Conservation (phyloP, 345 rosid genomes). For the Salix caprea region DNA sequence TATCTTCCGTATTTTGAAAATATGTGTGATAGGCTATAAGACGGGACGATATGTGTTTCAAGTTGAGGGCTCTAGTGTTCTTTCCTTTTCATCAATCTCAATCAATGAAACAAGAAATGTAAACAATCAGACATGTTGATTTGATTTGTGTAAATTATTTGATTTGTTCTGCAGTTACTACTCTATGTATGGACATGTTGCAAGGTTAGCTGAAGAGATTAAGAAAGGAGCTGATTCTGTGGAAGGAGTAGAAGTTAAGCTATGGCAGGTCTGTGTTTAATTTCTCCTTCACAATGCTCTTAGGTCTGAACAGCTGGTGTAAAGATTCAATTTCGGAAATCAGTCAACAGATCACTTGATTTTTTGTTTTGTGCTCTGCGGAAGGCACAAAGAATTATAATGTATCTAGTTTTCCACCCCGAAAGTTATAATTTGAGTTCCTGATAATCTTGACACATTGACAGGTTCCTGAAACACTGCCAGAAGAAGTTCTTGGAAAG, state of each 20-base stretch:
- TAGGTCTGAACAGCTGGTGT: no score
- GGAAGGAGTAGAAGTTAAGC: slow-evolving; percentile 92
- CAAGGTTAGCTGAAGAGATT: slow-evolving; percentile 83
- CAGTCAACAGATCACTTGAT: not conserved
- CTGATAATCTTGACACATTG: not conserved
- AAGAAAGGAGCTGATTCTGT: slow-evolving; percentile 90
- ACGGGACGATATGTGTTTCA: not conserved
- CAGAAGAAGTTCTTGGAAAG: slow-evolving; percentile 73
- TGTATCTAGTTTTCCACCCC: not conserved
- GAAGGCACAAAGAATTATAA: not conserved
- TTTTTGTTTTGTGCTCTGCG: not conserved
- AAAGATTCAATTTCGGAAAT: not conserved
- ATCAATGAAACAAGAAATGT: not conserved
- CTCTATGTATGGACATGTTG: slow-evolving; percentile 97
- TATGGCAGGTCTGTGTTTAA: slow-evolving; percentile 70
- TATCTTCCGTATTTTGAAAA: not conserved
- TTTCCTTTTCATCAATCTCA: not conserved
- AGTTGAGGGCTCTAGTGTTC: not conserved
- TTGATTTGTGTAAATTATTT: not conserved
- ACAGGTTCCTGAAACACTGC: slow-evolving; percentile 88
- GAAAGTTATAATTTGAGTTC: not conserved
- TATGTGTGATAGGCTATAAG: not conserved
- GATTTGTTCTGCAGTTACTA: slow-evolving; percentile 57
- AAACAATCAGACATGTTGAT: not conserved
- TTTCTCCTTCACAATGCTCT: no score